Evolutionary conservation across 768 basidiomycete species (phyloP).

Genomic region (Macrolepiota fuliginosa): DNA sequence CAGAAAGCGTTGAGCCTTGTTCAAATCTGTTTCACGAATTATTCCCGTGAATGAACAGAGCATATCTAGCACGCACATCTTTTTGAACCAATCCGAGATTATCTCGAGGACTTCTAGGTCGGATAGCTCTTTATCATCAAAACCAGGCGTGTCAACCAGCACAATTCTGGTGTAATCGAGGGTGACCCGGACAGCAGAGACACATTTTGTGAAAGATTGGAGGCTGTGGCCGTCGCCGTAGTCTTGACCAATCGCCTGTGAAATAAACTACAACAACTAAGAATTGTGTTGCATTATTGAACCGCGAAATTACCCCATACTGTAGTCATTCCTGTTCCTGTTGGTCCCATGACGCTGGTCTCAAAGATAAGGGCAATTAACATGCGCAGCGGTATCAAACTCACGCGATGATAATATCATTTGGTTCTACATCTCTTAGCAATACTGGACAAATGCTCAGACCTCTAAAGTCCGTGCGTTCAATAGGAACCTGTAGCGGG

Average conservation of each 20-base stretch:
- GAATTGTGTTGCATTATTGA: too few relatives aligned
- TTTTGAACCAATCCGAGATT: slow-evolving; percentile 11
- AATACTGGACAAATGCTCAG: too few relatives aligned
- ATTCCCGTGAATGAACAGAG: not conserved
- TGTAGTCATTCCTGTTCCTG: slow-evolving; percentile 8
- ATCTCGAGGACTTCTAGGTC: slow-evolving; percentile 13
- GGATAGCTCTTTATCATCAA: slow-evolving; percentile 11
- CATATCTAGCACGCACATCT: not conserved
- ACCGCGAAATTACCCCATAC: slow-evolving; percentile 1
- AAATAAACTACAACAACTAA: not conserved
- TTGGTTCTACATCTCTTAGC: too few relatives aligned
- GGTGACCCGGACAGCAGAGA: not conserved
- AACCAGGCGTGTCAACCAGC: slow-evolving; percentile 16
- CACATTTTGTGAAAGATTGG: not conserved
- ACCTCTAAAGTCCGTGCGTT: too few relatives aligned
- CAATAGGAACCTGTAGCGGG: too few relatives aligned
- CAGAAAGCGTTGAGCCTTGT: slow-evolving; percentile 6
- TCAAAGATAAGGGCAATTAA: not conserved
- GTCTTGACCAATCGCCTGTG: not conserved
- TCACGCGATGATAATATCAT: slow-evolving; percentile 10
- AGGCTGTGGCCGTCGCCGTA: not conserved
- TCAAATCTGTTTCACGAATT: too few relatives aligned
- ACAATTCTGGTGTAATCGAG: not conserved
- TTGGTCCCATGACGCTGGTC: slow-evolving; percentile 8
- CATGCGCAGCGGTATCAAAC: not conserved